Percentiles rank a stretch among this genome's conserved stretches.
These are phyloP conservation scores for Nemania sp. DNA, from an alignment of 2,329 filamentous ascomycete species.

Conservation along the genomic window DNA sequence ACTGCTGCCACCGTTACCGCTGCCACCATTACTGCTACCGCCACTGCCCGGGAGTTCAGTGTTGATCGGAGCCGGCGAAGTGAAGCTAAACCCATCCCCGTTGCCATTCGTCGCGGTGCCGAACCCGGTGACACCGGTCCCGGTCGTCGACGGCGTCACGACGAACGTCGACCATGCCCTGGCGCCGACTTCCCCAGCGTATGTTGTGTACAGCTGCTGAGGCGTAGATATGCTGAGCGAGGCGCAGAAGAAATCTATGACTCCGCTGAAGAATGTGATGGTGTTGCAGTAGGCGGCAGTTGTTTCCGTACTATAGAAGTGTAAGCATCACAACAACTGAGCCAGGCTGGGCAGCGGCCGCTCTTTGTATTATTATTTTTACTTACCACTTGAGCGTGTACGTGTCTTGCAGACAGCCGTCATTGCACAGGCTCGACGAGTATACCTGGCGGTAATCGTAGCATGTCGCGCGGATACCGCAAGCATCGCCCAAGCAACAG, in stretches of 20 bases:
- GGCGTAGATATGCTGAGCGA: constrained; percentile 38
- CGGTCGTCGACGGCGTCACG: constrained; percentile 11
- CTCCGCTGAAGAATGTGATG: constrained; percentile 45
- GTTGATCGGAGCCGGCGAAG: constrained; percentile 18
- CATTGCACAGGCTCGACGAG: constrained; percentile 44
- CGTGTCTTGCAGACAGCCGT: constrained; percentile 45
- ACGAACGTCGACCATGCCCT: constrained; percentile 36
- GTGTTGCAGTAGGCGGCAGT: constrained; percentile 50
- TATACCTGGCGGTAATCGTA: constrained; percentile 44
- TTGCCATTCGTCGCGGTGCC: not conserved
- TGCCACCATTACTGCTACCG: not conserved
- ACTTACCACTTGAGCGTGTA: constrained; percentile 52
- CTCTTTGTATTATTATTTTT: too few relatives aligned
- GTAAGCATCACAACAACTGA: too few relatives aligned
- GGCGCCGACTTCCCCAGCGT: constrained; percentile 42
- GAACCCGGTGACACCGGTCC: not conserved
- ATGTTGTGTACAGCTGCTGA: constrained; percentile 47
- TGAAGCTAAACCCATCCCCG: constrained; percentile 7
- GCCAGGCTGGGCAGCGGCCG: too few relatives aligned
- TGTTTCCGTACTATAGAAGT: constrained; percentile 41
- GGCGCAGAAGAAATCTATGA: constrained; percentile 52
- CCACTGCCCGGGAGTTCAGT: not conserved
- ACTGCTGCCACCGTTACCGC: not conserved
- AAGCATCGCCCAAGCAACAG: constrained; percentile 46
- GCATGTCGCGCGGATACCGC: constrained; percentile 44